These are phyloP conservation scores for Rutstroemia sydowiana DNA, from an alignment of 2,329 filamentous ascomycete genomes.

Conservation along the genomic window DNA sequence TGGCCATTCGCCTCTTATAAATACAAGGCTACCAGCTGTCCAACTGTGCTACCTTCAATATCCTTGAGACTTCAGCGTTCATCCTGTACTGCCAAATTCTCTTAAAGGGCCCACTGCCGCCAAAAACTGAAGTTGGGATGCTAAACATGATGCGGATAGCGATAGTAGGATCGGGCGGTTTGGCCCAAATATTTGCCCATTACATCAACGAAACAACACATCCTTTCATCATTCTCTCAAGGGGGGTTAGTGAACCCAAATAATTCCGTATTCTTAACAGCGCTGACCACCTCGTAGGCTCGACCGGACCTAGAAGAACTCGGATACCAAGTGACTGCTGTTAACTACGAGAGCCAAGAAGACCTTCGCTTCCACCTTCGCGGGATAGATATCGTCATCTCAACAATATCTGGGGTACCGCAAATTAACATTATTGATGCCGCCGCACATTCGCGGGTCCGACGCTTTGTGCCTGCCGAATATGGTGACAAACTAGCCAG, in stretches of 20 bases:
- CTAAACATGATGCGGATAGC: conserved; percentile 47
- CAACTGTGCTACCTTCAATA: not conserved
- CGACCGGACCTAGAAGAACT: conserved; percentile 32
- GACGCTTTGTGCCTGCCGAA: conserved; percentile 66
- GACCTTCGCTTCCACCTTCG: conserved; percentile 58
- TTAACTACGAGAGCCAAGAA: conserved; percentile 56
- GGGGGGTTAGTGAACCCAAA: conserved; percentile 41
- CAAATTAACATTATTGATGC: conserved; percentile 69
- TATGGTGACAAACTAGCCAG: conserved; percentile 59
- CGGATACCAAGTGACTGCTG: conserved; percentile 56
- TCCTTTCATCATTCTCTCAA: conserved; percentile 63
- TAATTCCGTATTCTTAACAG: not conserved
- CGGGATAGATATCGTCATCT: conserved; percentile 68
- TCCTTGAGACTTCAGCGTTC: not conserved
- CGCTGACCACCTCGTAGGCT: conserved; percentile 21
- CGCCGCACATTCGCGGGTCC: conserved; percentile 55
- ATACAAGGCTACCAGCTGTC: not conserved
- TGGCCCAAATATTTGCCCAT: conserved; percentile 50
- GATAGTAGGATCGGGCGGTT: conserved; percentile 53
- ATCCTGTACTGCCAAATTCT: not conserved
- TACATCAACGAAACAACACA: conserved; percentile 58
- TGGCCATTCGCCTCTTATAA: not conserved
- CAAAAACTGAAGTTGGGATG: not conserved
- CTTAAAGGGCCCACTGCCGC: not conserved
- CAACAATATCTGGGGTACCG: conserved; percentile 58